Percentiles rank a stretch among this genome's conserved stretches.
phyloP scores from a whole-genome alignment of 2,329 filamentous ascomycete species.

The Colletotrichum magnum region DNA sequence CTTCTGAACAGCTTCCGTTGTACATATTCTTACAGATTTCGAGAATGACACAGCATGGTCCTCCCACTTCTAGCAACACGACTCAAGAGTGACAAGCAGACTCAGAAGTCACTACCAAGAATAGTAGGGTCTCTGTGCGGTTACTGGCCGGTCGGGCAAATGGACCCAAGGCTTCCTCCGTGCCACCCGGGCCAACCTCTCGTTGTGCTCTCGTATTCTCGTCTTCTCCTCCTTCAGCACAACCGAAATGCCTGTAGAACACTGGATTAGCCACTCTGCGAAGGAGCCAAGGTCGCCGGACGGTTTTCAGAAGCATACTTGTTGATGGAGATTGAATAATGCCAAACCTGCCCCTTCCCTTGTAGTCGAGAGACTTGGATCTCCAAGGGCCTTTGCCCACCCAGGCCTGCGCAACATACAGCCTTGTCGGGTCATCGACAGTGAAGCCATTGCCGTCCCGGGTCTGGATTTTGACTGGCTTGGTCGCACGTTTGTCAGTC shows the following conservation, averaged over 20 bases:
- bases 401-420: slow-evolving; percentile 96
- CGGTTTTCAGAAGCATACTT: slow-evolving; percentile 66
- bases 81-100: not conserved
- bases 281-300: slow-evolving; percentile 12
- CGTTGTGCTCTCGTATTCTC: slow-evolving; percentile 82
- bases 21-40: slow-evolving; percentile 39
- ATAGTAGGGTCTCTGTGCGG: slow-evolving; percentile 90
- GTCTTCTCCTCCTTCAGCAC: slow-evolving; percentile 96
- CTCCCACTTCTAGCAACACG: not conserved
- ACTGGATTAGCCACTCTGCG: not conserved
- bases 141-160: slow-evolving; percentile 87
- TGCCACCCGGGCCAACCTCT: slow-evolving; percentile 81
- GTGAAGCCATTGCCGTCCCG: slow-evolving; percentile 82
- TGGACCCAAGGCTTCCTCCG: slow-evolving; percentile 88
- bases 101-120: slow-evolving; percentile 76
- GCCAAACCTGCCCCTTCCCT: slow-evolving; percentile 81
- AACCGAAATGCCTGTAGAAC: slow-evolving; percentile 76
- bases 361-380: slow-evolving; percentile 72
- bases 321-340: slow-evolving; percentile 80
- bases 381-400: slow-evolving; percentile 82
- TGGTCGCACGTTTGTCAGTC: slow-evolving; percentile 43
- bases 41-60: slow-evolving; percentile 15
- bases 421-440: slow-evolving; percentile 80
- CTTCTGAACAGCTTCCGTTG: slow-evolving; percentile 31
- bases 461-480: slow-evolving; percentile 71